Conservation (phyloP, 345 rosid species). For the Citrus cavaleriei region DNA sequence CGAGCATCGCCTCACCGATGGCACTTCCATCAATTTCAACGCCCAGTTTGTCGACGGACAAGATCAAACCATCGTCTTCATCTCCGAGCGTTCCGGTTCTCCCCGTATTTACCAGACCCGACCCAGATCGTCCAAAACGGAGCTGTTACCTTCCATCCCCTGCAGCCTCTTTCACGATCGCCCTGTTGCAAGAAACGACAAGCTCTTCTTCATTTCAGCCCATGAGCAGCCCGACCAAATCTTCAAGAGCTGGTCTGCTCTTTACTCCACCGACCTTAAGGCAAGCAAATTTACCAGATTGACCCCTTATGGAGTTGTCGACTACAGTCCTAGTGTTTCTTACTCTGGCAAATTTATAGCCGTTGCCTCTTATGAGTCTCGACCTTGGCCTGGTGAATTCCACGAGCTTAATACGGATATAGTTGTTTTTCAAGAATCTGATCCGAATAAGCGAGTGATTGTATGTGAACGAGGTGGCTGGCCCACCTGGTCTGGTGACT, state of each 20-base stretch:
- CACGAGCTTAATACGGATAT: constrained; percentile 66
- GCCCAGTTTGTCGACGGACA: constrained; percentile 49
- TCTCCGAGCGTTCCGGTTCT: constrained; percentile 66
- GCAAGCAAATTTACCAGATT: constrained; percentile 33
- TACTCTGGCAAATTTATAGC: constrained; percentile 51
- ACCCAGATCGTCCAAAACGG: constrained; percentile 33
- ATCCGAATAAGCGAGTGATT: constrained; percentile 46
- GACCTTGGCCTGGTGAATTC: constrained; percentile 79
- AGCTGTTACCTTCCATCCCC: constrained; percentile 43
- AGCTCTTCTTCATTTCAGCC: constrained; percentile 70
- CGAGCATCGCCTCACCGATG: constrained; percentile 64
- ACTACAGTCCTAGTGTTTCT: constrained; percentile 75
- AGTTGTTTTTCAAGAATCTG: constrained; percentile 46
- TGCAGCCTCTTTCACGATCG: constrained; percentile 79
- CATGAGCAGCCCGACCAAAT: constrained; percentile 58
- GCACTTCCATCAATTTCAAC: constrained; percentile 68
- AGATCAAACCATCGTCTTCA: constrained; percentile 38
- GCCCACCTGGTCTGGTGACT: constrained; percentile 84
- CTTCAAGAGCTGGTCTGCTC: constrained; percentile 69
- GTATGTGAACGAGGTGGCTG: constrained; percentile 69
- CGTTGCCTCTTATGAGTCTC: constrained; percentile 71
- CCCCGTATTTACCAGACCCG: constrained; percentile 42
- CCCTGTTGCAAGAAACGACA: constrained; percentile 43
- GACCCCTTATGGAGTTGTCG: constrained; percentile 55
- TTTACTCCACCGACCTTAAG: constrained; percentile 37